Conservation (phyloP, 176 grass and related monocot species). For the Oryza longistaminata region DNA sequence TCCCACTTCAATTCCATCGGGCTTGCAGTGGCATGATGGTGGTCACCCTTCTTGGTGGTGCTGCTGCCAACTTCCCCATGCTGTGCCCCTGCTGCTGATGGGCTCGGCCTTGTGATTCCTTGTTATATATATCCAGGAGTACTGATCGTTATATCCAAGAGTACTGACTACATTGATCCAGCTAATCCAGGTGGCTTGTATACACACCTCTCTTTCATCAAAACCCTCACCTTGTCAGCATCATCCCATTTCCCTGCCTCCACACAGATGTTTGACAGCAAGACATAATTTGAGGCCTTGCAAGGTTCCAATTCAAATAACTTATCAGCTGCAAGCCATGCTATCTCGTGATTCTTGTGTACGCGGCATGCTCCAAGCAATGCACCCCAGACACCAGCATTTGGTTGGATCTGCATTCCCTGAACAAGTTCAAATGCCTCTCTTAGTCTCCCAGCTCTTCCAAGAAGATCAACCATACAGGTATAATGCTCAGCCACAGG, state of each 20-base stretch:
- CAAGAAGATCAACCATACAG: slow-evolving; percentile 61
- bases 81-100: background rate
- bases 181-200: slow-evolving; percentile 50
- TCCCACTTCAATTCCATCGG: background rate
- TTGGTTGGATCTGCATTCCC: slow-evolving; percentile 53
- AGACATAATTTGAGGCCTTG: slow-evolving; percentile 60
- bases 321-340: slow-evolving; percentile 42
- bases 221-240: slow-evolving; percentile 55
- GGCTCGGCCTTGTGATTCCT: background rate
- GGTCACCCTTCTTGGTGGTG: background rate
- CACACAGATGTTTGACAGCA: slow-evolving; percentile 59
- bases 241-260: slow-evolving; percentile 63
- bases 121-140: background rate
- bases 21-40: background rate
- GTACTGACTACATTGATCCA: slow-evolving; percentile 39
- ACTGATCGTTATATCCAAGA: background rate
- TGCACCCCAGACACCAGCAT: slow-evolving; percentile 58
- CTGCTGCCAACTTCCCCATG: background rate
- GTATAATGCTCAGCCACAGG: slow-evolving; percentile 68
- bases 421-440: slow-evolving; percentile 57
- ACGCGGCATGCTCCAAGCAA: slow-evolving; percentile 59
- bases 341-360: slow-evolving; percentile 59
- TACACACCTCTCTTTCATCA: slow-evolving; percentile 51
- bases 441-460: slow-evolving; percentile 46
- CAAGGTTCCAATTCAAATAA: slow-evolving; percentile 53